Conservation (phyloP, 2,329 filamentous ascomycete species). For the Calonectria henricotiae region DNA sequence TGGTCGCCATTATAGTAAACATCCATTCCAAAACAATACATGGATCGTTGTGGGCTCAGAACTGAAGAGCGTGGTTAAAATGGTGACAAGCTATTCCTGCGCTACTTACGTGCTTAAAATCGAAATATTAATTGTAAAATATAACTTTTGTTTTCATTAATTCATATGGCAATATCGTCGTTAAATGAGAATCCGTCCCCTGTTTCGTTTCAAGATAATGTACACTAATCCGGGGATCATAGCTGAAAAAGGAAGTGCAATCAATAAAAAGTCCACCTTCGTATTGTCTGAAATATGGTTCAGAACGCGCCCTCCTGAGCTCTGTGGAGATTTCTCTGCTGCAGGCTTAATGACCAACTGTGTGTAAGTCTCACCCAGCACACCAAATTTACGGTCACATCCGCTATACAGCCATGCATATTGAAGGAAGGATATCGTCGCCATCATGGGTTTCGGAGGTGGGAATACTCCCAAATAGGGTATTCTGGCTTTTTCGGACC, state of each 20-base stretch:
- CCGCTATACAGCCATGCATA: conserved; percentile 5
- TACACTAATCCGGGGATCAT: neutral
- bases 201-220: neutral
- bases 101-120: too few species aligned
- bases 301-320: neutral
- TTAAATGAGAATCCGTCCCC: neutral
- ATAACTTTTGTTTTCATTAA: neutral
- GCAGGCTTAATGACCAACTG: neutral
- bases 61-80: too few species aligned
- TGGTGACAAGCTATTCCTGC: too few species aligned
- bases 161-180: neutral
- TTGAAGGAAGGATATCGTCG: neutral
- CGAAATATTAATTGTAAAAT: too few species aligned
- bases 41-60: too few species aligned
- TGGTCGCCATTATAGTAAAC: too few species aligned
- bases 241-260: neutral
- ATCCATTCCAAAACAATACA: too few species aligned
- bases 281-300: neutral
- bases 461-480: neutral
- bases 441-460: neutral
- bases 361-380: neutral
- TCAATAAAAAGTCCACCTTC: neutral
- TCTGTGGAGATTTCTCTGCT: neutral
- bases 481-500: neutral
- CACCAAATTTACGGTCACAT: neutral